Evolutionary conservation across 768 basidiomycete species (phyloP).

Genomic region (Tricholoma furcatifolium): DNA sequence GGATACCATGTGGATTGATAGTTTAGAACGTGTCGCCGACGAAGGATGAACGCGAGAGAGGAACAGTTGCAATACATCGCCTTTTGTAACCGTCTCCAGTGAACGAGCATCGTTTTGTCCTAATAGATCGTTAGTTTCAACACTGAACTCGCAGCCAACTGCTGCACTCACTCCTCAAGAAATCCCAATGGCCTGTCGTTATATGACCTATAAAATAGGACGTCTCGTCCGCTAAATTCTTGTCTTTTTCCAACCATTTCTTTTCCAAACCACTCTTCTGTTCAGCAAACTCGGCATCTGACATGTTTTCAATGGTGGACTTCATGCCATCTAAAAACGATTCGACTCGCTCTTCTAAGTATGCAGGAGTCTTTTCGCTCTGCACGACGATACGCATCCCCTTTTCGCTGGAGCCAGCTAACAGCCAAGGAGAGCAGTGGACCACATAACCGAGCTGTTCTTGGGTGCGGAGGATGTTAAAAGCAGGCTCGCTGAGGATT

Average conservation of each 20-base stretch:
- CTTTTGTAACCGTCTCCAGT: constrained; percentile 64
- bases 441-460: constrained; percentile 97
- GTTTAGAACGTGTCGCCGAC: constrained; percentile 70
- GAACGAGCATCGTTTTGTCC: constrained; percentile 71
- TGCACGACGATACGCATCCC: constrained; percentile 87
- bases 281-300: constrained; percentile 67
- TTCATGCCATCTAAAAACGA: constrained; percentile 81
- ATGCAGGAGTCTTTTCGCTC: constrained; percentile 77
- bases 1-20: constrained; percentile 80
- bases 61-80: constrained; percentile 75
- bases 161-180: constrained; percentile 67
- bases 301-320: constrained; percentile 64
- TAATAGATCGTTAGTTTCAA: constrained; percentile 28
- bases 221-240: constrained; percentile 85
- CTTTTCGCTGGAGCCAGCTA: constrained; percentile 64
- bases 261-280: constrained; percentile 77
- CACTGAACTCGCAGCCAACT: background rate
- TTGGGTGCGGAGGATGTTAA: constrained; percentile 87
- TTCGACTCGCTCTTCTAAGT: constrained; percentile 87
- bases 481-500: constrained; percentile 88
- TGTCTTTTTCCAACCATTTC: constrained; percentile 81
- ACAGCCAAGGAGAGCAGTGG: constrained; percentile 51
- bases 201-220: constrained; percentile 70
- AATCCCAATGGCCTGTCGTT: constrained; percentile 81
- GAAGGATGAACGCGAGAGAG: constrained; percentile 64